Evolutionary conservation across 805 yeast species (phyloP).

Genomic region (Lipomyces starkeyi): DNA sequence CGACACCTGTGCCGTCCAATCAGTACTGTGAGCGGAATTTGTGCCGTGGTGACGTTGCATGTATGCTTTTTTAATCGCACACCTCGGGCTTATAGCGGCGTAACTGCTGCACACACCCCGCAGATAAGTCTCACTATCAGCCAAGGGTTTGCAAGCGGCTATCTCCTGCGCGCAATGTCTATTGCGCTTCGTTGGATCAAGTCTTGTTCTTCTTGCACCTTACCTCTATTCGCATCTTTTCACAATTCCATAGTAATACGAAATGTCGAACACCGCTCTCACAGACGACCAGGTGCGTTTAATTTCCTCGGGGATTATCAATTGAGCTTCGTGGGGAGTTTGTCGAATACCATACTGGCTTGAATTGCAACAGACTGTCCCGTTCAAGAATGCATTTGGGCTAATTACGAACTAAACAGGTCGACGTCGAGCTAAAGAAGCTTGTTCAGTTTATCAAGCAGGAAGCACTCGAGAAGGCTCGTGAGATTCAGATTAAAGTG

Average conservation of each 20-base stretch:
- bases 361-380: too few relatives aligned
- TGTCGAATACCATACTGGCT: neutral
- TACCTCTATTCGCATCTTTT: neutral
- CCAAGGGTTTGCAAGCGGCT: neutral
- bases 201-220: neutral
- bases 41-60: neutral
- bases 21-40: neutral
- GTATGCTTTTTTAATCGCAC: neutral
- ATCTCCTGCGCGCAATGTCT: neutral
- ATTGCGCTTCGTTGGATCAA: neutral
- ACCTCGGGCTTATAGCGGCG: neutral
- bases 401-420: conserved; percentile 45
- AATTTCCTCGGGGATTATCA: neutral
- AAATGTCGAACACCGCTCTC: conserved; percentile 38
- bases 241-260: conserved; percentile 10
- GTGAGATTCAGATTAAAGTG: conserved; percentile 85
- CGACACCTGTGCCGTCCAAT: neutral
- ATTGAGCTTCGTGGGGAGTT: neutral
- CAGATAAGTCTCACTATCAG: neutral
- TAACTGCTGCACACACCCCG: neutral
- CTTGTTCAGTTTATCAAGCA: conserved; percentile 98
- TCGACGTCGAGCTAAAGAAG: conserved; percentile 91
- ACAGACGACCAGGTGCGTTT: conserved; percentile 38
- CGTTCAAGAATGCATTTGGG: neutral
- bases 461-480: conserved; percentile 99